phyloP scores from a whole-genome alignment of 495 filamentous ascomycete species.

The Penicillium turbatum region DNA sequence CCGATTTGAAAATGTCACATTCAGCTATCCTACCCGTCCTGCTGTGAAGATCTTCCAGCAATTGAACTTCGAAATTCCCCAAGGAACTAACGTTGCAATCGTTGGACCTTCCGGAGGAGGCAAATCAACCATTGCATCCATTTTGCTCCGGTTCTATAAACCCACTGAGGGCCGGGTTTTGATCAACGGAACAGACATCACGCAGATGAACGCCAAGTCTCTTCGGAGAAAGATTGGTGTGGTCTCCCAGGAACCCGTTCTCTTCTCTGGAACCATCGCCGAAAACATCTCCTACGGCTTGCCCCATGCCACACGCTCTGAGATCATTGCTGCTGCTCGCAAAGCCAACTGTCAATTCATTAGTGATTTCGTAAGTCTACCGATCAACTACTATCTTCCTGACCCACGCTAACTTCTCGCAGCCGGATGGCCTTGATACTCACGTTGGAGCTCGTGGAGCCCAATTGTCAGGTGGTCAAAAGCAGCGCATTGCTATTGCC shows the following conservation, averaged over 20 bases:
- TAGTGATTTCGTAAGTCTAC: slow-evolving; percentile 69
- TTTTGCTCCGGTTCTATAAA: slow-evolving; percentile 87
- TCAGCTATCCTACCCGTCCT: slow-evolving; percentile 87
- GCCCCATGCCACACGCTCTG: slow-evolving; percentile 68
- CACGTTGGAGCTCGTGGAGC: slow-evolving; percentile 88
- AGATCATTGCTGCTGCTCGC: slow-evolving; percentile 81
- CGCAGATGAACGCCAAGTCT: slow-evolving; percentile 85
- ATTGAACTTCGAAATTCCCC: slow-evolving; percentile 83
- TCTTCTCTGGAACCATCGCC: slow-evolving; percentile 92
- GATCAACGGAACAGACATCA: slow-evolving; percentile 82
- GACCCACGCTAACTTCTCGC: slow-evolving; percentile 11
- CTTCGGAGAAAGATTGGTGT: slow-evolving; percentile 92
- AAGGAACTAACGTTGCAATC: slow-evolving; percentile 91
- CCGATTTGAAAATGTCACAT: slow-evolving; percentile 75
- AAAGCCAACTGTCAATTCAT: slow-evolving; percentile 98
- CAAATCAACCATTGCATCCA: slow-evolving; percentile 87
- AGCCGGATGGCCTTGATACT: slow-evolving; percentile 91
- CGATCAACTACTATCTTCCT: neutral
- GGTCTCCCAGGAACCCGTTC: slow-evolving; percentile 90
- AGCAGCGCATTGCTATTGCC: slow-evolving; percentile 96
- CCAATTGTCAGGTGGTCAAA: slow-evolving; percentile 92
- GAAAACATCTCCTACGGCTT: slow-evolving; percentile 96
- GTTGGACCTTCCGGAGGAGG: slow-evolving; percentile 93
- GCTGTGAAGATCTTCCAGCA: slow-evolving; percentile 87
- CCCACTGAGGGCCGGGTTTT: slow-evolving; percentile 72